phyloP scores from a whole-genome alignment of 345 rosid species.

The Sisymbrium altissimum region DNA sequence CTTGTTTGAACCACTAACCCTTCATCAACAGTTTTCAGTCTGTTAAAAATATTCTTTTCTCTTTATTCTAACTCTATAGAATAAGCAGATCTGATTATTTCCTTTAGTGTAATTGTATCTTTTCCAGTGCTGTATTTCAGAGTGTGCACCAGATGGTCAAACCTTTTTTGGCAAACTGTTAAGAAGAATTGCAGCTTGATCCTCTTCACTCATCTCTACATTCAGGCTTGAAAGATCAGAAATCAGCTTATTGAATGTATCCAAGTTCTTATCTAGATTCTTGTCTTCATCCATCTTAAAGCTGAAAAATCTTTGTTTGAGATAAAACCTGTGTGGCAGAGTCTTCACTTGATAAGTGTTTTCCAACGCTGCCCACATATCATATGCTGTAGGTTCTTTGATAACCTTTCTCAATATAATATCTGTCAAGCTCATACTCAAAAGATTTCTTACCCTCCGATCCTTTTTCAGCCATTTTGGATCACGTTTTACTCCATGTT shows the following conservation, averaged over 20 bases:
- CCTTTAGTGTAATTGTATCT: background rate
- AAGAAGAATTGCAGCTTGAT: background rate
- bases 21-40: no score
- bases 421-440: background rate
- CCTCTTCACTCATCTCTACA: background rate
- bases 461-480: background rate
- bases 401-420: background rate
- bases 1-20: background rate
- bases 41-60: no score
- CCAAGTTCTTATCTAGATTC: background rate
- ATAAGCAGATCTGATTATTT: background rate
- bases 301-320: background rate
- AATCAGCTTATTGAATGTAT: background rate
- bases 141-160: background rate
- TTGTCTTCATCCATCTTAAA: background rate
- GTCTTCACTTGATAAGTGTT: background rate
- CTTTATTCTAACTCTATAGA: no score
- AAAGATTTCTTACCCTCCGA: background rate
- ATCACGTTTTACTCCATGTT: background rate
- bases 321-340: background rate
- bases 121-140: background rate
- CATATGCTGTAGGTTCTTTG: background rate
- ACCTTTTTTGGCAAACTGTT: background rate
- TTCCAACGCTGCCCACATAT: background rate
- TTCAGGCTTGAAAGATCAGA: background rate